Evolutionary conservation across 257 asterid species (phyloP), one percentile per base, ranked within the genome.

Genomic region (Nicotiana attenuata): DNA sequence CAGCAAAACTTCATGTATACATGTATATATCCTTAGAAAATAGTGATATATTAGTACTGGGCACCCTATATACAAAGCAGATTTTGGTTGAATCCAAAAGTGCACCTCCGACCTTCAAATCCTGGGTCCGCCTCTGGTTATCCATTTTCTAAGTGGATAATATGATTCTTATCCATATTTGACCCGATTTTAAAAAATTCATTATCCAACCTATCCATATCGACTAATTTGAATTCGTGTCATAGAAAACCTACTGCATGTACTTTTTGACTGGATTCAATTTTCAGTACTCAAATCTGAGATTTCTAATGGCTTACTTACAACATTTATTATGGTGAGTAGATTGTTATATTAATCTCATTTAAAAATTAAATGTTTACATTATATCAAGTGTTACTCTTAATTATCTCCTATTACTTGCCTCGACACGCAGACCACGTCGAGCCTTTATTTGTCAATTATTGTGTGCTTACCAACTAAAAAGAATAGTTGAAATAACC

Each of bases 371-470:
- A 2, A 20, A 41, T 10, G 10, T 3, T 22, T 33, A 66, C 2
- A 33, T 17, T 19, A 1, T 33, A 66, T 66, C 3, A 8, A 66
- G 16, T 66, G 28, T 33, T 66, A 66, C 16, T 66, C 16, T 35
- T 10, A 68, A 8, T 38, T 38, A 38, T 38, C 47, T 38, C 3
- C 0, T 38, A 3, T 38, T 38, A 38, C 10, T 7, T 41, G 3
- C 13, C 50, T 41, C 50, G 20, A 68, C 77, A 55, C 1, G 31
- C n/a, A 68, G 56, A 68, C 16, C 56, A 68, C 41, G 56, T 68
- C 31, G 77, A 68, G 33, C 5, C 56, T 29, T 68, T 38, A 68
- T 10, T 68, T 68, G 77, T 68, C 77, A 68, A 68, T 68, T 38
- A 68, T 38, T 38, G 56, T 68, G 11, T 38, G 77, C 77, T n/a